Percentiles rank a stretch among this genome's conserved stretches.
phyloP scores from a whole-genome alignment of 139 green algal species.

The Pycnococcus provasolii region DNA sequence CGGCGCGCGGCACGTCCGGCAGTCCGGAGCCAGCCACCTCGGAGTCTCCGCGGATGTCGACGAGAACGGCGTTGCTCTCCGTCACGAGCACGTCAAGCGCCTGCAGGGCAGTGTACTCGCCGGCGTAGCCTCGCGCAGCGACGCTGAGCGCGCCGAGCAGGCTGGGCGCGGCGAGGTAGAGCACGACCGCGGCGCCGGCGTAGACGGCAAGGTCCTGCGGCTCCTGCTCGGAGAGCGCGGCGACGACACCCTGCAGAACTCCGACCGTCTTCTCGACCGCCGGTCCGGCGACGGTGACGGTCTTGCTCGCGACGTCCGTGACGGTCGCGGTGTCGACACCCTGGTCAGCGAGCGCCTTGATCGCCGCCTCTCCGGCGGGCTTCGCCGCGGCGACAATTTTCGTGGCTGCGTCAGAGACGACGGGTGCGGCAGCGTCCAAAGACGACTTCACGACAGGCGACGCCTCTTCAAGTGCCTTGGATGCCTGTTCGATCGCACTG shows the following conservation, averaged over 20 bases:
- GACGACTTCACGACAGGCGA: slow-evolving; percentile 6
- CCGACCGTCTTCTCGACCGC: not conserved
- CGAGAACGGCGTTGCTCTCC: not conserved
- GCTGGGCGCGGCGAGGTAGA: slow-evolving; percentile 9
- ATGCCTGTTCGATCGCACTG: not conserved
- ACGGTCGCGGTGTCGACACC: slow-evolving; percentile 13
- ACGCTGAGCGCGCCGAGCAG: not conserved
- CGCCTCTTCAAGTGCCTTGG: not conserved
- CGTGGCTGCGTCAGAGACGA: not conserved
- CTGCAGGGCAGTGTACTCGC: slow-evolving; percentile 2
- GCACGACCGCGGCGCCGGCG: not conserved
- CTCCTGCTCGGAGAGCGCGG: not conserved
- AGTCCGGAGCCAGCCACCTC: not conserved
- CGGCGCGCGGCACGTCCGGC: not conserved
- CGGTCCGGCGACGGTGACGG: not conserved
- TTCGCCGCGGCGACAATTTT: not conserved
- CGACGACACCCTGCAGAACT: not conserved
- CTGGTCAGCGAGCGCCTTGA: not conserved
- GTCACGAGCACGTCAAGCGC: slow-evolving; percentile 7
- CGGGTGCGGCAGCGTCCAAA: not conserved
- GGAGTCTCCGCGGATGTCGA: slow-evolving; percentile 5
- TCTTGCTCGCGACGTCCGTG: not conserved
- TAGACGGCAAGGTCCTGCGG: slow-evolving; percentile 2
- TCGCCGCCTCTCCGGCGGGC: not conserved
- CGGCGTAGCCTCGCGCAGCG: slow-evolving; percentile 4